Conservation (phyloP, 805 yeast species). For the Wickerhamiella occidentalis region DNA sequence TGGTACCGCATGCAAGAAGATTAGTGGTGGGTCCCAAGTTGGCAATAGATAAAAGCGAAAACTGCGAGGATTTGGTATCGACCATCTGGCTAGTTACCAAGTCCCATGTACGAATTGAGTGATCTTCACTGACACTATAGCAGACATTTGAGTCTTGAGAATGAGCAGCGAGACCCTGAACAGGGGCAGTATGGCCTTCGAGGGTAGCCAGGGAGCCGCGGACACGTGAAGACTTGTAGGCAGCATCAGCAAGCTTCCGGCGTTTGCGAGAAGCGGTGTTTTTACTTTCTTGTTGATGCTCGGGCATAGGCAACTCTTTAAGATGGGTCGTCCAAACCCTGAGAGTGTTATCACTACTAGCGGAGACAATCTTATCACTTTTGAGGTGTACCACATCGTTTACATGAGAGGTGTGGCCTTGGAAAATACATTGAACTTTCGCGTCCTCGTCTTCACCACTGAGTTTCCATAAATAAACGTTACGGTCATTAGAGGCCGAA, state of each 20-base stretch:
- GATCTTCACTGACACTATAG: slow-evolving; percentile 93
- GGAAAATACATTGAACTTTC: slow-evolving; percentile 69
- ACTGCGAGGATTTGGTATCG: slow-evolving; percentile 79
- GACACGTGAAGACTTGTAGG: slow-evolving; percentile 55
- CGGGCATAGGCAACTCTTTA: slow-evolving; percentile 56
- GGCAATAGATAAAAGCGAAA: slow-evolving; percentile 63
- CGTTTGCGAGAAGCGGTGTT: slow-evolving; percentile 83
- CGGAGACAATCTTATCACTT: slow-evolving; percentile 62
- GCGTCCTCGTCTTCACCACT: slow-evolving; percentile 34
- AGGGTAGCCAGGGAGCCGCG: slow-evolving; percentile 70
- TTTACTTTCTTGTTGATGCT: slow-evolving; percentile 18
- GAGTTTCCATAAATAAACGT: slow-evolving; percentile 77
- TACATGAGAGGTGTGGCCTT: slow-evolving; percentile 86
- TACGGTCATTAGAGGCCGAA: slow-evolving; percentile 81
- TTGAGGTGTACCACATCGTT: slow-evolving; percentile 42
- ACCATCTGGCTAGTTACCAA: slow-evolving; percentile 72
- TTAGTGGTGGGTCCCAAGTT: slow-evolving; percentile 51
- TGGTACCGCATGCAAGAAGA: slow-evolving; percentile 82
- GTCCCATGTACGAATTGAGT: slow-evolving; percentile 93
- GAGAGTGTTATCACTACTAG: slow-evolving; percentile 65
- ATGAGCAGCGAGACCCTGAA: slow-evolving; percentile 72
- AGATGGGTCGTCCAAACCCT: slow-evolving; percentile 83
- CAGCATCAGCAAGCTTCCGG: slow-evolving; percentile 66
- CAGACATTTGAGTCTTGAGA: slow-evolving; percentile 63
- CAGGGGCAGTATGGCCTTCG: slow-evolving; percentile 78